These are phyloP conservation scores for Malassezia sp. DNA, from an alignment of 1,284 basidiomycete species.

Conservation along the genomic window DNA sequence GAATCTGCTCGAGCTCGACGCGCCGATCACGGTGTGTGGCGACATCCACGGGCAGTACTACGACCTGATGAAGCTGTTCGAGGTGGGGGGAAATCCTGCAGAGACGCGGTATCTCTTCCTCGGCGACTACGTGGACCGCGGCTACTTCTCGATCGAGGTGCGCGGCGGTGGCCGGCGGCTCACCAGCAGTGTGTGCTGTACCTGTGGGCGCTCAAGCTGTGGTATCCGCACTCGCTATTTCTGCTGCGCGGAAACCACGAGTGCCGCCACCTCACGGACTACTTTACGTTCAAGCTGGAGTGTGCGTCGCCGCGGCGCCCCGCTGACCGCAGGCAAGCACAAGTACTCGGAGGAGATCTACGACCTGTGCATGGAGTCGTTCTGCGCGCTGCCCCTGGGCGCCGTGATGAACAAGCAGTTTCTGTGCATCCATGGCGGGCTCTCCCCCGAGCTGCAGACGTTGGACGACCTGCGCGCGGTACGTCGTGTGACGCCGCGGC, in stretches of 20 bases:
- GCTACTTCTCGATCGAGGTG: constrained; percentile 45
- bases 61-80: constrained; percentile 46
- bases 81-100: constrained; percentile 45
- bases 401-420: constrained; percentile 97
- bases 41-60: constrained; percentile 47
- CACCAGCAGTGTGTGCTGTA: constrained; percentile 37
- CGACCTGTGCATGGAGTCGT: constrained; percentile 56
- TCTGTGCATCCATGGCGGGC: constrained; percentile 83
- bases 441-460: constrained; percentile 79
- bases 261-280: constrained; percentile 45
- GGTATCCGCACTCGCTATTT: constrained; percentile 46
- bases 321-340: constrained; percentile 29
- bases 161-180: neutral
- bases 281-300: constrained; percentile 46
- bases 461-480: constrained; percentile 66
- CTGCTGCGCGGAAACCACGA: constrained; percentile 47
- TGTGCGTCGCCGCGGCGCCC: constrained; percentile 14
- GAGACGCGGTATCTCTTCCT: constrained; percentile 45
- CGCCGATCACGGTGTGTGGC: constrained; percentile 64
- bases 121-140: constrained; percentile 46
- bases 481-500: constrained; percentile 4
- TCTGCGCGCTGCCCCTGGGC: constrained; percentile 79
- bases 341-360: constrained; percentile 47
- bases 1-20: constrained; percentile 79
- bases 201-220: constrained; percentile 45